Evolutionary conservation across 2,329 filamentous ascomycete species (phyloP).

Genomic region (Arthrobotrys pseudoclavata): DNA sequence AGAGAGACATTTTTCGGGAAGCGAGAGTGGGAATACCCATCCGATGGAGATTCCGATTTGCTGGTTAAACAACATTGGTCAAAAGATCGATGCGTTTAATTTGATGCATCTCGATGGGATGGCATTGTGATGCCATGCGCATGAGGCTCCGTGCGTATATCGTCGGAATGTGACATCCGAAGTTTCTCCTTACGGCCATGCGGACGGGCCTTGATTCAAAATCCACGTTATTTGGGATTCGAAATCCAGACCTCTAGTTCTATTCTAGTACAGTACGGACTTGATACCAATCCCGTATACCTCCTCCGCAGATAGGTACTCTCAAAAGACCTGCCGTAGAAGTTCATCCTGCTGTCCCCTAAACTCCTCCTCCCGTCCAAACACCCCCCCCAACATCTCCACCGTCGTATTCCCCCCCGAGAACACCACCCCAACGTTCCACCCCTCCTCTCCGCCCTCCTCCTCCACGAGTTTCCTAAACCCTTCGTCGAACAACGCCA

Average conservation of each 20-base stretch:
- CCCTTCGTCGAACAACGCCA: slow-evolving; percentile 85
- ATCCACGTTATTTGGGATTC: neutral
- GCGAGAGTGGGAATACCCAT: neutral
- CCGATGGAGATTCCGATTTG: neutral
- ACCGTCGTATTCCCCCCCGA: slow-evolving; percentile 64
- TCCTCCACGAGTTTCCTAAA: slow-evolving; percentile 75
- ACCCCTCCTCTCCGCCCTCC: slow-evolving; percentile 77
- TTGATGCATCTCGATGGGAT: slow-evolving; percentile 3
- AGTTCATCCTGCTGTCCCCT: slow-evolving; percentile 38
- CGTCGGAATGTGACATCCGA: slow-evolving; percentile 15
- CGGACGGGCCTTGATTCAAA: neutral
- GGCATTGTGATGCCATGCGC: slow-evolving; percentile 9
- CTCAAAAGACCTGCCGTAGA: neutral
- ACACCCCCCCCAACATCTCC: slow-evolving; percentile 62
- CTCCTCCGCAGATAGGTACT: neutral
- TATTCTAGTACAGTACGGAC: no score
- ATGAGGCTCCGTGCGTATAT: neutral
- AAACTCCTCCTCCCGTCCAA: slow-evolving; percentile 58
- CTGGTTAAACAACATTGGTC: neutral
- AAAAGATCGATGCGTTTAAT: neutral
- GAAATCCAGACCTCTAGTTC: neutral
- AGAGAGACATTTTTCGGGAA: slow-evolving; percentile 10
- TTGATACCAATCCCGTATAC: no score
- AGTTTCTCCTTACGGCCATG: slow-evolving; percentile 15
- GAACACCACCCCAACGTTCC: slow-evolving; percentile 70